Conservation (phyloP, 129 eudicot genomes). For the Centrapalus pauciflorus region DNA sequence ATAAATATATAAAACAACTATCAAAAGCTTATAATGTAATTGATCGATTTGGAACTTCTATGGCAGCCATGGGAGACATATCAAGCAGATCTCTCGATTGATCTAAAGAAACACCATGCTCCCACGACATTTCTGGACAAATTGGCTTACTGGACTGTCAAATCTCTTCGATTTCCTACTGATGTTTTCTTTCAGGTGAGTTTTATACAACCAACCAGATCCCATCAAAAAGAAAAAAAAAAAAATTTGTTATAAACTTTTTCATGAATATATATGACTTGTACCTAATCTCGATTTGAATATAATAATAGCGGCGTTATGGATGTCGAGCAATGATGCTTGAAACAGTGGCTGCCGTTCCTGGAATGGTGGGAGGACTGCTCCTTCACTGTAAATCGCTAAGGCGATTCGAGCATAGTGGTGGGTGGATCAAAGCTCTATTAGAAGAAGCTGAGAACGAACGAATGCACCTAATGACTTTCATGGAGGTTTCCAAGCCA, state of each 20-base stretch:
- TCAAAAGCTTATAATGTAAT: too few relatives aligned
- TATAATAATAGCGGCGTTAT: constrained; percentile 61
- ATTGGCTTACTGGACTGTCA: constrained; percentile 80
- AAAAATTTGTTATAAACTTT: not conserved
- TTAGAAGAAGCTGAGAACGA: constrained; percentile 96
- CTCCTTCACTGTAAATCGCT: constrained; percentile 88
- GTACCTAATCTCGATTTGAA: not conserved
- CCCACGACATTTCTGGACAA: constrained; percentile 77
- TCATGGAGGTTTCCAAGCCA: constrained; percentile 93
- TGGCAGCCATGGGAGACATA: constrained; percentile 98
- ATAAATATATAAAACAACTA: not conserved
- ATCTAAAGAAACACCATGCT: constrained; percentile 75
- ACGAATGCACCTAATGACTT: constrained; percentile 96
- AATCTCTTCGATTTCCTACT: constrained; percentile 74
- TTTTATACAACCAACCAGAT: not conserved
- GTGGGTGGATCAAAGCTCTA: constrained; percentile 94
- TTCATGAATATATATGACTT: not conserved
- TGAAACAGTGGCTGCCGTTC: constrained; percentile 96
- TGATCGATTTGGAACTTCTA: not conserved
- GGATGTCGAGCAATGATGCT: constrained; percentile 99
- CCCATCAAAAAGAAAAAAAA: too few relatives aligned
- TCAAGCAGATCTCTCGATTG: constrained; percentile 68
- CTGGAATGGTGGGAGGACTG: constrained; percentile 99
- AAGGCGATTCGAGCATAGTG: constrained; percentile 88
- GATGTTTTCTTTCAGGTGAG: constrained; percentile 88